Evolutionary conservation across 805 yeast genomes (phyloP), one percentile per base, ranked within the genome.

Genomic region (Kluyveromyces dobzhanskii): DNA sequence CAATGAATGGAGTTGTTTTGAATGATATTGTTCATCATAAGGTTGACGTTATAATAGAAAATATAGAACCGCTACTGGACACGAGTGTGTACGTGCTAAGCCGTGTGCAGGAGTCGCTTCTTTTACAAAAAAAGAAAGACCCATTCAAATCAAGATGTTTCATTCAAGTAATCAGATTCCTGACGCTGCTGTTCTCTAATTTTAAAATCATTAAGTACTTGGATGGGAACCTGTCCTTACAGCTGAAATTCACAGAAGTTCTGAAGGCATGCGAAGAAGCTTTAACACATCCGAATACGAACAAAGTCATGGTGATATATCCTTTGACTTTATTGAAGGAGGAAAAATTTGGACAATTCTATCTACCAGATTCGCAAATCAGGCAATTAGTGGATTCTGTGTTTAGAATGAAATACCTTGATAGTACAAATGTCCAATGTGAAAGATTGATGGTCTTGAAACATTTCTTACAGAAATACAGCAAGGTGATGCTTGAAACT

Each of bases 121-220:
- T 54, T 9, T 41, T 35, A 9, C 23, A 39, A 12, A 35, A 35
- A 1, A 51, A 41, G 14, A 54, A 51, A 26, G 50, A 58, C 39
- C 62, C 63, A 7, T 58, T 58, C 33, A 42, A 31, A 3, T 43
- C 55, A 10, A 50, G 63, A 38, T 40, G 50, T 5, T 58, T 56
- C 37, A 50, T 57, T 16, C 63, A 58, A 40, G 56, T 58, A 21
- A 47, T 57, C 3, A 42, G 59, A 31, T 48, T 57, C 28, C 45
- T 56, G 23, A 44, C 47, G 5, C 35, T 39, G 6, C 28, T 58
- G 7, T 43, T 55, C 7, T 53, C 59, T 0, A 55, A 52, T 35
- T 48, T 48, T 30, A 55, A 43, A 28, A 37, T 57, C 17, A 39
- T 53, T 3, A 42, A 41, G 25, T 41, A 44, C 34, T 18, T 53